Conservation (phyloP, 2,329 filamentous ascomycete genomes). For the Aspergillus pseudonomiae region DNA sequence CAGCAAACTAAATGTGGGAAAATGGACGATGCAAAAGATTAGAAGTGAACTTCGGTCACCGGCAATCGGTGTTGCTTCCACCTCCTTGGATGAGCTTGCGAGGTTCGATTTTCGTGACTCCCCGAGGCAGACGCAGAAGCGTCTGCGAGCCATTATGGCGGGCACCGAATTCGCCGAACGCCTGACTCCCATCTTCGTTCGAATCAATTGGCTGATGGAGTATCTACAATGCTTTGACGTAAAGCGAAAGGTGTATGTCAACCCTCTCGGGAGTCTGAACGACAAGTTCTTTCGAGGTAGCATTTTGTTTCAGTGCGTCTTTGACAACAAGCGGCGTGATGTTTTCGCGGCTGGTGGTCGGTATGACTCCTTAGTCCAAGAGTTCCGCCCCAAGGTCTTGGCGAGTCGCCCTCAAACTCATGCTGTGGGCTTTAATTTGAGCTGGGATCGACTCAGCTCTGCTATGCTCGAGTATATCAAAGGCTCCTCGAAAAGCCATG, state of each 20-base stretch:
- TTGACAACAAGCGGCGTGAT: constrained; percentile 77
- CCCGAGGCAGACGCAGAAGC: constrained; percentile 73
- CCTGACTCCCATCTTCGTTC: constrained; percentile 65
- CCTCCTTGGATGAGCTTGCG: constrained; percentile 85
- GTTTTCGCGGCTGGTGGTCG: constrained; percentile 92
- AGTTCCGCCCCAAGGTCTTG: constrained; percentile 73
- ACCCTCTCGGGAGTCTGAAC: constrained; percentile 83
- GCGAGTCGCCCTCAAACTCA: constrained; percentile 68
- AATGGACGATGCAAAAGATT: constrained; percentile 81
- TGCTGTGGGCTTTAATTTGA: constrained; percentile 89
- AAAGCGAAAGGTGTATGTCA: constrained; percentile 77
- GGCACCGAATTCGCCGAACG: constrained; percentile 56
- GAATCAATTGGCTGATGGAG: constrained; percentile 75
- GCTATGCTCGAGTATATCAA: constrained; percentile 59
- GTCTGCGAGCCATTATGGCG: constrained; percentile 58
- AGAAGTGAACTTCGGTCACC: constrained; percentile 80
- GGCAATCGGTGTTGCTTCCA: constrained; percentile 79
- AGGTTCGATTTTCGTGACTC: constrained; percentile 83
- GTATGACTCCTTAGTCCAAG: constrained; percentile 86
- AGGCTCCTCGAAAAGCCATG: constrained; percentile 53
- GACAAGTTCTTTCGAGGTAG: constrained; percentile 88
- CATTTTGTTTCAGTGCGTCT: constrained; percentile 86
- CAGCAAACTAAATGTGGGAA: constrained; percentile 82
- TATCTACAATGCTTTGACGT: constrained; percentile 78
- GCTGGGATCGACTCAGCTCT: constrained; percentile 78